Conservation (phyloP, 2,329 filamentous ascomycete genomes). For the Fusarium papillatum region DNA sequence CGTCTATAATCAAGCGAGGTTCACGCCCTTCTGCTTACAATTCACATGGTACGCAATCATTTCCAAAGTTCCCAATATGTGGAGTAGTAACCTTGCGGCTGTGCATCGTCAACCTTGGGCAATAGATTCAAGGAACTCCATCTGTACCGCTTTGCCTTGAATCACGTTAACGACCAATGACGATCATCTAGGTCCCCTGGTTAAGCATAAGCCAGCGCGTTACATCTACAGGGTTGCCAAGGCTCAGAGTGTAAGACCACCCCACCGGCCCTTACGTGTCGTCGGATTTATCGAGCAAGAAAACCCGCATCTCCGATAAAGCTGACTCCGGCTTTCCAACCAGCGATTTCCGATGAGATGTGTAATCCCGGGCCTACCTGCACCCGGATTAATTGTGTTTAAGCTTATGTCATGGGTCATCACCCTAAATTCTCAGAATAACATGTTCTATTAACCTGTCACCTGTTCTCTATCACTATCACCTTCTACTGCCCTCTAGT, state of each 20-base stretch:
- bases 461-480: background rate
- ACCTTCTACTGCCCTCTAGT: background rate
- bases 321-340: background rate
- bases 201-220: slow-evolving; percentile 11
- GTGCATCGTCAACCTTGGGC: background rate
- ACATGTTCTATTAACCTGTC: background rate
- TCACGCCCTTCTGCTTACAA: background rate
- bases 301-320: slow-evolving; percentile 14
- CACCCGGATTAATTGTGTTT: background rate
- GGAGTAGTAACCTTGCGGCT: background rate
- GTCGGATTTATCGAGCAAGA: slow-evolving; percentile 11
- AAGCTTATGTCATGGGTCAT: background rate
- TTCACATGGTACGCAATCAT: background rate
- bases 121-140: background rate
- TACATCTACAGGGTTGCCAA: background rate
- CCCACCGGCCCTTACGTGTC: slow-evolving; percentile 7
- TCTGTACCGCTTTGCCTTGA: background rate
- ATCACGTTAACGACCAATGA: background rate
- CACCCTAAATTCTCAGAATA: background rate
- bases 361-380: background rate
- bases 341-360: background rate
- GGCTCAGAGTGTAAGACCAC: background rate
- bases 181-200: background rate
- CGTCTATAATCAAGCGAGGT: background rate
- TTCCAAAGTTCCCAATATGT: background rate